A percentile compares a stretch with the other conserved stretches of the same genome.
phyloP scores from a whole-genome alignment of 176 grass and related monocot genomes.

The Ensete glaucum region DNA sequence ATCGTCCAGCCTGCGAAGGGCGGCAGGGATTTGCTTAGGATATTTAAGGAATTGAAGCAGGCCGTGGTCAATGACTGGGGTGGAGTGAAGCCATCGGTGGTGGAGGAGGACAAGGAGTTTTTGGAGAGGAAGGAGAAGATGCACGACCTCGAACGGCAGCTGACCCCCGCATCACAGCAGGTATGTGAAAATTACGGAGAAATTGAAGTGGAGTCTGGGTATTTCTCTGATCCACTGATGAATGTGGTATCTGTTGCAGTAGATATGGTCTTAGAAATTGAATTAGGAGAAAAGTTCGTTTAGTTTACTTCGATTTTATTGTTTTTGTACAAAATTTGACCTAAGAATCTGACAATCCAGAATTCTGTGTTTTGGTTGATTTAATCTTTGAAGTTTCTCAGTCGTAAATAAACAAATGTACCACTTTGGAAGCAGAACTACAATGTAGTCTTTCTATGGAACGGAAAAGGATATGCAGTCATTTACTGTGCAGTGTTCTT shows the following conservation, averaged over 20 bases:
- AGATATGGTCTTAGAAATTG: neutral
- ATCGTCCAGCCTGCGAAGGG: conserved; percentile 94
- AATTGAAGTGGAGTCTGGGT: neutral
- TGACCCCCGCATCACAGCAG: conserved; percentile 66
- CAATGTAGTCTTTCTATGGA: neutral
- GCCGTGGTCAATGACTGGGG: conserved; percentile 68
- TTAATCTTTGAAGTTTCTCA: neutral
- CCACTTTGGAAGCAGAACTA: too few species aligned
- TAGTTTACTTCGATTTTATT: neutral
- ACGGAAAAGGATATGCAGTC: neutral
- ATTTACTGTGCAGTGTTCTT: neutral
- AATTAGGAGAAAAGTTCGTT: neutral
- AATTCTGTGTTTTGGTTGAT: too few species aligned
- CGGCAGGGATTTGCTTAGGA: conserved; percentile 75
- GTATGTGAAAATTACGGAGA: conserved; percentile 17
- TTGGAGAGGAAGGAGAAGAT: conserved; percentile 68
- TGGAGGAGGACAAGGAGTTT: conserved; percentile 95
- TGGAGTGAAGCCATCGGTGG: conserved; percentile 49
- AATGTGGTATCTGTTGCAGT: too few species aligned
- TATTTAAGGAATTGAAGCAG: conserved; percentile 96
- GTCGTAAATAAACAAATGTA: neutral
- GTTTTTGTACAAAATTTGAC: neutral
- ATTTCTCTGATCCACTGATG: neutral
- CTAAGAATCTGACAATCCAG: too few species aligned
- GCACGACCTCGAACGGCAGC: conserved; percentile 70